These are phyloP conservation scores for Boletus tomentosulus DNA, from an alignment of 768 basidiomycete genomes.

Conservation along the genomic window DNA sequence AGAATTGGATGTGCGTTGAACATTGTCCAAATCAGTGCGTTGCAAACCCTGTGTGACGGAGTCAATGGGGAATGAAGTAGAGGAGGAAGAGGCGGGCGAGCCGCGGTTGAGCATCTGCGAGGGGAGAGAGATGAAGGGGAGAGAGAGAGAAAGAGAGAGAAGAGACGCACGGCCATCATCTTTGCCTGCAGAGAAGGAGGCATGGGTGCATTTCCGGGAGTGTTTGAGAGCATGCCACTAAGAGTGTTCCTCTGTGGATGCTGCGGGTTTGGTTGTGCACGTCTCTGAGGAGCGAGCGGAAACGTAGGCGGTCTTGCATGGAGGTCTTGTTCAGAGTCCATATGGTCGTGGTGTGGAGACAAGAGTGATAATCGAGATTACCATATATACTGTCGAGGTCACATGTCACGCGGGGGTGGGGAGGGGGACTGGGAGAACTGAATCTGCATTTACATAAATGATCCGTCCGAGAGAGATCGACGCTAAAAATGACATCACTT, in stretches of 20 bases:
- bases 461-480: slow-evolving; percentile 1
- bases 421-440: no score
- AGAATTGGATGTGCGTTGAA: slow-evolving; percentile 30
- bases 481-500: no score
- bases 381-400: slow-evolving; percentile 30
- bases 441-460: background rate
- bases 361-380: slow-evolving; percentile 32
- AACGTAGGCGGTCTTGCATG: background rate
- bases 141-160: background rate
- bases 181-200: slow-evolving; percentile 89
- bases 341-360: slow-evolving; percentile 4
- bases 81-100: slow-evolving; percentile 21
- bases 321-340: background rate
- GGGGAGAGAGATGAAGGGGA: slow-evolving; percentile 16
- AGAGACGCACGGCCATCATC: slow-evolving; percentile 75
- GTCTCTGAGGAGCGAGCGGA: slow-evolving; percentile 6
- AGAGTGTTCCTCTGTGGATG: slow-evolving; percentile 23
- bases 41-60: slow-evolving; percentile 39
- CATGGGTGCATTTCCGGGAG: slow-evolving; percentile 57
- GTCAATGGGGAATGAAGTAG: slow-evolving; percentile 35
- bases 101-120: slow-evolving; percentile 47
- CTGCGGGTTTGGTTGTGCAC: slow-evolving; percentile 9
- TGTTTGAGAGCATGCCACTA: slow-evolving; percentile 43
- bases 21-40: slow-evolving; percentile 31
- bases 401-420: slow-evolving; percentile 13